Conservation (phyloP, 805 yeast genomes). For the Candida yuanshanica region DNA sequence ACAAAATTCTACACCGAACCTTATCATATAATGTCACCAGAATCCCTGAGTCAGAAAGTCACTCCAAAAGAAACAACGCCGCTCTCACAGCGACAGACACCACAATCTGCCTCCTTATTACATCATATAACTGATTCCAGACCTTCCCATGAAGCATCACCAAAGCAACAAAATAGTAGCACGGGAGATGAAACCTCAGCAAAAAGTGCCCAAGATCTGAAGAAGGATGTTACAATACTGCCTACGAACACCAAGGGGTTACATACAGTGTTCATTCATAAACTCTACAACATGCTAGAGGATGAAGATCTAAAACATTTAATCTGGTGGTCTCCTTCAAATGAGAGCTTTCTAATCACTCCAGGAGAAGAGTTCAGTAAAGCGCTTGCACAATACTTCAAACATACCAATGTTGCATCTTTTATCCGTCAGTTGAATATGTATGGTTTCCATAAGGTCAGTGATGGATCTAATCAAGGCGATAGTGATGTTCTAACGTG, state of each 20-base stretch:
- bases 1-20: too few relatives aligned
- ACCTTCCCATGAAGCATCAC: background rate
- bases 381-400: slow-evolving; percentile 59
- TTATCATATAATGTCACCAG: too few relatives aligned
- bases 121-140: background rate
- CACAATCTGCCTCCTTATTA: background rate
- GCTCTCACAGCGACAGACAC: background rate
- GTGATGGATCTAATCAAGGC: slow-evolving; percentile 14
- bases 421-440: slow-evolving; percentile 76
- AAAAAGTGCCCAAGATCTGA: background rate
- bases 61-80: background rate
- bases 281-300: slow-evolving; percentile 85
- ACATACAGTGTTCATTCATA: slow-evolving; percentile 73
- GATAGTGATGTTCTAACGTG: slow-evolving; percentile 37
- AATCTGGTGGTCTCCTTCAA: slow-evolving; percentile 77
- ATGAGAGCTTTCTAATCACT: slow-evolving; percentile 68
- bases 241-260: slow-evolving; percentile 24
- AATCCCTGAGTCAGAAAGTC: too few relatives aligned
- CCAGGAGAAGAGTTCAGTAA: slow-evolving; percentile 87
- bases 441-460: slow-evolving; percentile 78
- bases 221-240: background rate
- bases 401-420: slow-evolving; percentile 75
- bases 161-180: background rate
- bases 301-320: slow-evolving; percentile 65
- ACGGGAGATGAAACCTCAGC: background rate